phyloP scores from a whole-genome alignment of 148 eudicot genomes.

The Camellia sinensis region DNA sequence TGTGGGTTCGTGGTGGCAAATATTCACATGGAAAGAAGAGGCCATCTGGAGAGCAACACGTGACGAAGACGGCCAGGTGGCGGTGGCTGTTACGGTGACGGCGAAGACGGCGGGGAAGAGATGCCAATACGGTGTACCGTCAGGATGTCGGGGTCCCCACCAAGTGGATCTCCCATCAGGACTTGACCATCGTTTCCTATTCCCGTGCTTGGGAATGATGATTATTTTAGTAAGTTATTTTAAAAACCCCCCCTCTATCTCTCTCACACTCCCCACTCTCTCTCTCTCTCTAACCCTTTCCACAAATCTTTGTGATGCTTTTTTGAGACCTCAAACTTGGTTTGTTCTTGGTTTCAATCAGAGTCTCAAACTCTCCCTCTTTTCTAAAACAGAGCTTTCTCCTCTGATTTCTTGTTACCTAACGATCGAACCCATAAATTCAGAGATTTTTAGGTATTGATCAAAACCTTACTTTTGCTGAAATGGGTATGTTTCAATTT shows the following conservation, averaged over 20 bases:
- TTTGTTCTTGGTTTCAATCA: neutral
- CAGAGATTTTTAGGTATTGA: neutral
- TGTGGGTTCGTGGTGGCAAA: neutral
- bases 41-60: neutral
- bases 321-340: neutral
- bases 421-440: neutral
- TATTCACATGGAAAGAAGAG: neutral
- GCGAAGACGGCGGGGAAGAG: constrained; percentile 25
- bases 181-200: constrained; percentile 3
- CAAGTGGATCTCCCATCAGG: constrained; percentile 3
- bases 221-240: no score
- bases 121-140: neutral
- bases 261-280: constrained; percentile 23
- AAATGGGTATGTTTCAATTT: constrained; percentile 15
- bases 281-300: constrained; percentile 22
- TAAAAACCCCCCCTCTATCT: constrained; percentile 14
- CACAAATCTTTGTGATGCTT: neutral
- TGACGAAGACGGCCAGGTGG: constrained; percentile 18
- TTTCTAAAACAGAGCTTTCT: constrained; percentile 7
- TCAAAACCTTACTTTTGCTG: neutral
- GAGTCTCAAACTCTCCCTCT: neutral
- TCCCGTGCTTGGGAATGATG: no score
- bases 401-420: neutral
- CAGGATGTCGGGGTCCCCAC: neutral
- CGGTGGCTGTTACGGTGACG: constrained; percentile 20